Conservation (phyloP, 306 rosid genomes). For the Pyrus pyrifolia region DNA sequence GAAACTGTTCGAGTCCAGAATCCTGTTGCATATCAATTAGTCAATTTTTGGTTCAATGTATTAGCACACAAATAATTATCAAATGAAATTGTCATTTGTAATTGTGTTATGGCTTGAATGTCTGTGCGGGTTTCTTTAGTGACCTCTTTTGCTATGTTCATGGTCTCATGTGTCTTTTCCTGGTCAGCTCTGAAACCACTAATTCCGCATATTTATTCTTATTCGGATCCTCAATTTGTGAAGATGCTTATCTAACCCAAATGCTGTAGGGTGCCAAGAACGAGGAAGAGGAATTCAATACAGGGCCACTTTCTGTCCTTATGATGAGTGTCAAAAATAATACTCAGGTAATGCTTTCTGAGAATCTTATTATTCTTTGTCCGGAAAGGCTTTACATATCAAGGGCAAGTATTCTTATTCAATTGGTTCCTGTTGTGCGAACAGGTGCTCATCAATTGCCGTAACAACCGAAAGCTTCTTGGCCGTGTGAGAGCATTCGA, state of each 20-base stretch:
- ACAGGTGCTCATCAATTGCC: constrained; percentile 82
- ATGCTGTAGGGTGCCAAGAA: constrained; percentile 41
- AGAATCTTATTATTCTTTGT: not conserved
- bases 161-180: not conserved
- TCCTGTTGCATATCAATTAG: not conserved
- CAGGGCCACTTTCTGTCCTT: constrained; percentile 86
- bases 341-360: constrained; percentile 51
- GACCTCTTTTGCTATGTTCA: too few species aligned
- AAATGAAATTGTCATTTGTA: not conserved
- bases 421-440: not conserved
- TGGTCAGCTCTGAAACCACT: not conserved
- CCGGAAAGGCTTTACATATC: not conserved
- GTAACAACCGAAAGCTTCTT: constrained; percentile 80
- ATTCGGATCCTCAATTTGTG: not conserved
- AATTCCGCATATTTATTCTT: not conserved
- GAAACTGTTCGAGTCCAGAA: not conserved
- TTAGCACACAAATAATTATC: not conserved
- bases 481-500: constrained; percentile 95
- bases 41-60: not conserved
- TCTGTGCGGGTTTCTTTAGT: not conserved
- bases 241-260: not conserved
- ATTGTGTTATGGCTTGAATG: not conserved
- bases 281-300: constrained; percentile 88
- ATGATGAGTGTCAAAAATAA: constrained; percentile 94
- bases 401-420: not conserved